Evolutionary conservation across 2,329 filamentous ascomycete genomes (phyloP).

Genomic region (Fulvia fulva): DNA sequence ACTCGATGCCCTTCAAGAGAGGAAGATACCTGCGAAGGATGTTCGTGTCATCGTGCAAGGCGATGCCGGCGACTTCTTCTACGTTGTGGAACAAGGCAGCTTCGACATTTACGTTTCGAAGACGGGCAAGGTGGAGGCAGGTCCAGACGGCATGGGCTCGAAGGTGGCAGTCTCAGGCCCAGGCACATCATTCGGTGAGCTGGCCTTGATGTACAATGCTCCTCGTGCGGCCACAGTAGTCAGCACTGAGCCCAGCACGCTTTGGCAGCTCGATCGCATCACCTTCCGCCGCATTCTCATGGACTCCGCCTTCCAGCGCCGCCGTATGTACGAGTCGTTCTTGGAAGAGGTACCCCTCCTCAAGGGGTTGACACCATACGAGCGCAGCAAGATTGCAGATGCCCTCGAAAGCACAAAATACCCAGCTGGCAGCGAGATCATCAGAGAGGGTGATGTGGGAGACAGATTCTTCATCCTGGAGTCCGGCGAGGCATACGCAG

Average conservation of each 20-base stretch:
- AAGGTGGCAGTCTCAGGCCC: slow-evolving; percentile 79
- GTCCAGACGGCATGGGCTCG: slow-evolving; percentile 73
- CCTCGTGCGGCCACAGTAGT: slow-evolving; percentile 92
- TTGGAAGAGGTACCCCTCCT: slow-evolving; percentile 89
- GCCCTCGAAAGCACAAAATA: slow-evolving; percentile 89
- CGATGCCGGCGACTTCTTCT: slow-evolving; percentile 95
- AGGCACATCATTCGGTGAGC: slow-evolving; percentile 91
- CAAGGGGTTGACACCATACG: slow-evolving; percentile 78
- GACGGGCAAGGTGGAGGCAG: slow-evolving; percentile 71
- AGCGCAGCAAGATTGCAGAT: slow-evolving; percentile 95
- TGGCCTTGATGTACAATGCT: slow-evolving; percentile 98
- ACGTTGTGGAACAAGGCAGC: slow-evolving; percentile 84
- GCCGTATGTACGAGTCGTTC: slow-evolving; percentile 96
- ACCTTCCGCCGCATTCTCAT: slow-evolving; percentile 98
- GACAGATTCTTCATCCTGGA: slow-evolving; percentile 91
- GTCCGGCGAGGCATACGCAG: slow-evolving; percentile 79
- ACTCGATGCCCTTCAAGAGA: slow-evolving; percentile 86
- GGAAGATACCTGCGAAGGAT: slow-evolving; percentile 88
- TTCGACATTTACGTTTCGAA: slow-evolving; percentile 91
- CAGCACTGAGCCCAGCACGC: slow-evolving; percentile 73
- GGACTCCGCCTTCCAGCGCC: slow-evolving; percentile 93
- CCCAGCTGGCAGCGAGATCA: slow-evolving; percentile 74
- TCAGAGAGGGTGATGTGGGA: slow-evolving; percentile 85
- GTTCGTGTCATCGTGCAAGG: slow-evolving; percentile 92
- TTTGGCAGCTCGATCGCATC: slow-evolving; percentile 92